These are phyloP conservation scores for Pulicaria dysenterica DNA, from an alignment of 129 eudicot genomes.

Conservation along the genomic window DNA sequence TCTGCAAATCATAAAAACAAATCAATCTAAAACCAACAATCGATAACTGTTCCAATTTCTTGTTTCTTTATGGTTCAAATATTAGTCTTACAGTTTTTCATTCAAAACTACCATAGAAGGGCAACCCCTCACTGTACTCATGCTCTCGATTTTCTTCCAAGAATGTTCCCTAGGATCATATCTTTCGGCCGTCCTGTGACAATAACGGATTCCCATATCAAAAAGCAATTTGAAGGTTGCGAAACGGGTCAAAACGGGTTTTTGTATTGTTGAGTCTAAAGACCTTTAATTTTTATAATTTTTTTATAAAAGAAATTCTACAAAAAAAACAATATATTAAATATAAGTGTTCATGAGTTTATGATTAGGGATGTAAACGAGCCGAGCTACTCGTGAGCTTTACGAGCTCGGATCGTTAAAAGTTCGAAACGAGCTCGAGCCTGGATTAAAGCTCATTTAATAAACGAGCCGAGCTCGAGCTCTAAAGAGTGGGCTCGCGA, in stretches of 20 bases:
- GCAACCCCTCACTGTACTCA: constrained; percentile 69
- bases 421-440: no score
- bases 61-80: background rate
- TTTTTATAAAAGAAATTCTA: background rate
- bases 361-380: no score
- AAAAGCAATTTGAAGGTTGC: background rate
- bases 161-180: constrained; percentile 92
- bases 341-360: no score
- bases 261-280: background rate
- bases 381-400: no score
- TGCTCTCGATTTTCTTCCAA: constrained; percentile 64
- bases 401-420: no score
- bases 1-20: constrained; percentile 40
- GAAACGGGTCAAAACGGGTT: background rate
- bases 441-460: no score
- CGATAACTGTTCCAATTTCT: background rate
- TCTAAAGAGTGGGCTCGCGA: no score
- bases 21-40: background rate
- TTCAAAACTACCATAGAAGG: constrained; percentile 65
- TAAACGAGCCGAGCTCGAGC: no score
- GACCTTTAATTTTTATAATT: background rate
- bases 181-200: constrained; percentile 74
- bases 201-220: constrained; percentile 2
- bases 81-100: constrained; percentile 67
- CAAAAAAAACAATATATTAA: no score